Base-by-base conservation (phyloP, 2,329 filamentous ascomycete genomes). In the Pyrenophora seminiperda region DNA sequence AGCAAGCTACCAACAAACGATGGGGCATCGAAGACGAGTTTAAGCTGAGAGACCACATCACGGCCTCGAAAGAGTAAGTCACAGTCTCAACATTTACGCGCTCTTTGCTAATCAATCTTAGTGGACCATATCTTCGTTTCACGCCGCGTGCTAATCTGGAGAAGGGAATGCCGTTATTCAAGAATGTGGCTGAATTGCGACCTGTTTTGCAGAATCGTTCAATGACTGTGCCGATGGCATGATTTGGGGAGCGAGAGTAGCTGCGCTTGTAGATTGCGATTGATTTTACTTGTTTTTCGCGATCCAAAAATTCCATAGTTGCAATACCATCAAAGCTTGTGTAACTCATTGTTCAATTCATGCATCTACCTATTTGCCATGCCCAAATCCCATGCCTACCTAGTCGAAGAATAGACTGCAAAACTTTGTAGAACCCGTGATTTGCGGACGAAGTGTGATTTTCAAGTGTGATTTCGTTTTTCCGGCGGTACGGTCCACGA, bases 111-210 rank as follows among this genome's bases (percentile, higher is more conserved):
- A 38, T 19, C 13, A 38, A 10, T 24, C 34, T 38, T 38, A 38
- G 34, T 38, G 34, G 34, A n/a, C 34, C 34, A 14, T 22, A 38
- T 38, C 34, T 38, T 38, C 34, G 34, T 38, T 38, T 38, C 34
- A 20, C 11, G 34, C 34, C 34, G 24, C 34, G 34, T 38, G 17
- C 7, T 4, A 38, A n/a, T n/a, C n/a, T 38, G 34, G 7, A 13
- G 19, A 22, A 38, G 19, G 34, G 34, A 5, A 22, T 24, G 7
- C 34, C 19, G 34, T 18, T 38, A 14, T 38, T 38, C 9, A n/a
- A 38, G 11, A 38, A 38, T 22, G 18, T 33, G 18, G 15, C 31
- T 33, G 31, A 33, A 15, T n/a, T 33, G n/a, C 31, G 31, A 33
- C 31, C 31, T 7, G 31, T 33, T 14, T 33, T 33, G n/a, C 31